Base-by-base conservation (phyloP, 495 filamentous ascomycete species). In the Penicillium coffeae region DNA sequence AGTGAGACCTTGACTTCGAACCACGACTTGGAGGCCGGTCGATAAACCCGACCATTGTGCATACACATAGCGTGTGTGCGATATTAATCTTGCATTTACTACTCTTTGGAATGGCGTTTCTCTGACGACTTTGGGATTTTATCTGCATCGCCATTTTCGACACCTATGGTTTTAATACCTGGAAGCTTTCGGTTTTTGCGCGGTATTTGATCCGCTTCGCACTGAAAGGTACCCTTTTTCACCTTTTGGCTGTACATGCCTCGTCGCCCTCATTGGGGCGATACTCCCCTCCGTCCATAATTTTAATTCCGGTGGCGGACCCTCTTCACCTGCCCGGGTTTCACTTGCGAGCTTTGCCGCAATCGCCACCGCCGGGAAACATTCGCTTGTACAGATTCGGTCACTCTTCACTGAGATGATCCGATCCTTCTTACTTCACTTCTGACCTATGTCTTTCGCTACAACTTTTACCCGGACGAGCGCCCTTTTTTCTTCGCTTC, bases 1-100 rank as follows among this genome's bases (percentile, higher is more conserved):
- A 76, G 76, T 27, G 81, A 84, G 43, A 78, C 78, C 13, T 58
- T 84, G 38, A 76, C 78, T 39, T 79, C 74, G 21, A 68, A 71
- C 38, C 71, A 75, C 38, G 80, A 82, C 45, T 58, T 75, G 25
- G 76, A 79, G 61, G 57, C 73, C 14, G 72, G 72, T 42, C 70
- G 73, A 41, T 75, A 66, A 20, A 37, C 15, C 45, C 25, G 30
- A 48, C 42, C 50, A 51, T 10, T 10, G 25, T 30, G 25, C 39
- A 44, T 65, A 59, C 60, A 64, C 59, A 62, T 65, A 65, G 35
- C 47, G 15, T 52, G 43, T 52, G 53, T 46, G 53, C 47, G 54
- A 19, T 54, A 46, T 54, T 50, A 39, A 54, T 51, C 38, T 58
- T 63, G 52, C 56, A 59, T 62, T 45, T 54, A 56, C 42, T 53